Evolutionary conservation across 306 rosid species (phyloP), one percentile per base, ranked within the genome.

Genomic region (Prunus dulcis): DNA sequence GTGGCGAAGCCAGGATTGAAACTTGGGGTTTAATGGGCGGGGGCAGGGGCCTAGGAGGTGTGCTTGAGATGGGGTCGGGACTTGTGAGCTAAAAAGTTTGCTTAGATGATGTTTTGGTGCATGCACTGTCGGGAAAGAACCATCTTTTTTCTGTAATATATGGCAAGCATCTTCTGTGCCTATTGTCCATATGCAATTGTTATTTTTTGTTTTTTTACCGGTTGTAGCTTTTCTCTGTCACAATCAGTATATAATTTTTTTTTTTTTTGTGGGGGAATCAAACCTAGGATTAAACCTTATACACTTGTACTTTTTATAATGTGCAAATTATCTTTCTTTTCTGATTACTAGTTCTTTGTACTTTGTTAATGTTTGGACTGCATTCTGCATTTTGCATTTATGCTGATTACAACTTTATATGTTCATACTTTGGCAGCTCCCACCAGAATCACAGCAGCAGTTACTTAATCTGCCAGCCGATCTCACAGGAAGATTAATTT

Each of bases 381-480:
- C 22, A 63, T 73, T 73, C n/a, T 62, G 34, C 79, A 56, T 51
- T 22, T 38, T 62, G 34, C 79, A 56, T 51, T 22, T 38, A 73
- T 51, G 82, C 61, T 84, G 78, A 79, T 65, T 73, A 41, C 52
- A 43, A 32, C 4, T 50, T 7, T 82, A 38, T 38, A 38, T 38
- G 5, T 38, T 38, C 43, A 7, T 38, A 25, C 64, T 45, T 64
- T 81, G 76, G 67, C 89, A 95, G 97, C 98, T 95, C 34, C 87
- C 98, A 45, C 84, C 84, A 72, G 95, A 92, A 79, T 86, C 96
- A 72, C 97, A 89, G 64, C 96, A 76, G 79, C 91, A 82, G 85
- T 78, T 94, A 67, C 89, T 91, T 77, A 87, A 84, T 73, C 76
- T 92, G 57, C 98, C 98, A 2, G 91, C 85, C 63, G 91, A 90